Evolutionary conservation across 108 stramenopile genomes (phyloP).

Genomic region (Nitzschia palea): DNA sequence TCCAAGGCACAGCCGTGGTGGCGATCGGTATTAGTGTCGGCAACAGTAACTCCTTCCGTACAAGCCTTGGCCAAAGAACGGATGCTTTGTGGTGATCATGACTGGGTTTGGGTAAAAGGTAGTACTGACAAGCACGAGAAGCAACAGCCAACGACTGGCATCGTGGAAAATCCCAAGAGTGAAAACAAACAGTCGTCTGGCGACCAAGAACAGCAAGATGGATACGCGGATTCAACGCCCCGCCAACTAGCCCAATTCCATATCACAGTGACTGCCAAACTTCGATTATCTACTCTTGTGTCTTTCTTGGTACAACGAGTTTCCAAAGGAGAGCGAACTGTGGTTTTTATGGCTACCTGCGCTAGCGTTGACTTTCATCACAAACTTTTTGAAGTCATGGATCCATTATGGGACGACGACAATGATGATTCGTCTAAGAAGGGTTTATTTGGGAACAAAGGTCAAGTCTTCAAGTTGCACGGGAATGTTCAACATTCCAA

Average conservation of each 20-base stretch:
- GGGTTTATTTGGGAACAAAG: constrained; percentile 63
- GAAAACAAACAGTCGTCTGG: constrained; percentile 4
- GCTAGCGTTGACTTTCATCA: constrained; percentile 94
- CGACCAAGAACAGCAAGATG: constrained; percentile 5
- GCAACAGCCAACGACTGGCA: background rate
- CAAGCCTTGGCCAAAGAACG: constrained; percentile 63
- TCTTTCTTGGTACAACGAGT: constrained; percentile 82
- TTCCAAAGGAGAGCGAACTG: constrained; percentile 65
- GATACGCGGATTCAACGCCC: constrained; percentile 75
- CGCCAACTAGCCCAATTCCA: constrained; percentile 87
- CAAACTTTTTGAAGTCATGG: constrained; percentile 60
- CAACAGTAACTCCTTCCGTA: constrained; percentile 75
- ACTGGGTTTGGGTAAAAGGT: constrained; percentile 66
- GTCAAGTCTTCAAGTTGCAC: constrained; percentile 76
- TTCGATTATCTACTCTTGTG: constrained; percentile 82
- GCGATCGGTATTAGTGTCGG: constrained; percentile 86
- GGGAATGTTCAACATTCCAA: constrained; percentile 81
- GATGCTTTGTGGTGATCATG: constrained; percentile 52
- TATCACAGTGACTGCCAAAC: constrained; percentile 88
- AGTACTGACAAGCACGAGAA: constrained; percentile 13
- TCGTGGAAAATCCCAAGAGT: background rate
- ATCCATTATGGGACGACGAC: constrained; percentile 41
- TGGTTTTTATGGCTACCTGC: constrained; percentile 95
- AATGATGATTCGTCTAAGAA: background rate
- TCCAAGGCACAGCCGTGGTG: constrained; percentile 44